Evolutionary conservation across 2,329 filamentous ascomycete species (phyloP), one percentile per base, ranked within the genome.

Genomic region (Aspergillus tamarii): DNA sequence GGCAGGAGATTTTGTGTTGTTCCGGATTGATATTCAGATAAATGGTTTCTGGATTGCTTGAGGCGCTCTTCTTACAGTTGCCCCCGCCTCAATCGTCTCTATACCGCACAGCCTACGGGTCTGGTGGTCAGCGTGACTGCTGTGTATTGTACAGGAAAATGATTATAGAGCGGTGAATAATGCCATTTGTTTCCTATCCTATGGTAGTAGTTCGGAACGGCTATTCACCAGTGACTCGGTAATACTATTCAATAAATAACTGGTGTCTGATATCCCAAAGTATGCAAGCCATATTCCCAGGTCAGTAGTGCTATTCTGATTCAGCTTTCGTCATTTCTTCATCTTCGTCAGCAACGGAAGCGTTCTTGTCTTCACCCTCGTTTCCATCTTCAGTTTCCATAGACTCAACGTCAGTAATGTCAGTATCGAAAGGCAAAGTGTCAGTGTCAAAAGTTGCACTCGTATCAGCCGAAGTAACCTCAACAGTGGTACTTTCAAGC

Each of bases 71-170:
- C 14, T 34, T 52, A 12, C 48, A 19, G 34, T 32, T 41, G 26
- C 52, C 50, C 28, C 52, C 50, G 11, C 36, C 36, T 53, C 28
- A 19, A 48, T 30, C 59, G 39, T 62, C 48, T 57, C 55, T 59
- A 68, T 61, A 65, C 63, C 57, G 32, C 32, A 52, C 50, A 55
- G 26, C 50, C 30, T 61, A 55, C 21, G 45, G 41, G 36, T n/a
- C 26, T 26, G 43, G 57, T 46, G 19, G 16, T 52, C 36, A 61
- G 60, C 32, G 56, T 52, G 39, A 41, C 39, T 62, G 48, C 57
- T 48, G 57, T 67, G 64, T 69, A 69, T 61, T 69, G 65, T 69
- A 67, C 59, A 64, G 66, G 64, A 64, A 63, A 67, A 68, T 61
- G 63, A 59, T 57, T 63, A 63, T 65, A 66, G 60, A 65, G 61